Base-by-base conservation (phyloP, 2,329 filamentous ascomycete species). In the Trichoderma afroharzianum region DNA sequence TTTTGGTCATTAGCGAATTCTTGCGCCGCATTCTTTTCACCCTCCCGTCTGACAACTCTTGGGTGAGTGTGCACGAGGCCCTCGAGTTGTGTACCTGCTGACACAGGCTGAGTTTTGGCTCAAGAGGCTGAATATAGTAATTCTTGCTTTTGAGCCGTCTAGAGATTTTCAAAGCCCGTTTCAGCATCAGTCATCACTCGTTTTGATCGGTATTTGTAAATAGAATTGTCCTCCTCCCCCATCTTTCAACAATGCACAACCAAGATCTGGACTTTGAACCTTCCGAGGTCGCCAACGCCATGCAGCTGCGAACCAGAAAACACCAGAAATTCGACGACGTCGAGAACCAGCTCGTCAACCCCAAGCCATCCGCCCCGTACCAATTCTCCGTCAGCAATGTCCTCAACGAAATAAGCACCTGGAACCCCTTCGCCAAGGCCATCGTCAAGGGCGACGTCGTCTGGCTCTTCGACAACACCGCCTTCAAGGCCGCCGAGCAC, bases 391-490 rank as follows among this genome's bases (percentile, higher is more conserved):
- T 79, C 12, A 74, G 80, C 39, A 78, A 83, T 39, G 68, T 87
- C 61, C 78, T 90, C 30, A 86, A 85, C 3, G 85, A 85, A 69
- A 80, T 90, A 1, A 85, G 86, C 26, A 79, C 80, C 63, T 79
- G 79, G 71, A 91, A 90, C 76, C 90, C 91, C 1, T 82, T 91
- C 14, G 85, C 87, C 1, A 86, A 86, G 59, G 83, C 85, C 39
- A 87, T 93, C 61, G 87, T 89, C 69, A 84, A 85, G 18, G 82
- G 88, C 50, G 92, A 97, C 79, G 89, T 88, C 15, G 90, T 98
- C 53, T 98, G 95, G 95, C 84, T 98, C 8, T 85, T 98, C 62
- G 94, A 98, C 83, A 97, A 96, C 77, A 95, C 93, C 3, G 95
- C 94, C 5, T 95, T 92, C 79, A 88, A 89, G 72, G 81, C 83